These are phyloP conservation scores for Penicillium vulpinum DNA, from an alignment of 2,329 filamentous ascomycete species.

Conservation along the genomic window DNA sequence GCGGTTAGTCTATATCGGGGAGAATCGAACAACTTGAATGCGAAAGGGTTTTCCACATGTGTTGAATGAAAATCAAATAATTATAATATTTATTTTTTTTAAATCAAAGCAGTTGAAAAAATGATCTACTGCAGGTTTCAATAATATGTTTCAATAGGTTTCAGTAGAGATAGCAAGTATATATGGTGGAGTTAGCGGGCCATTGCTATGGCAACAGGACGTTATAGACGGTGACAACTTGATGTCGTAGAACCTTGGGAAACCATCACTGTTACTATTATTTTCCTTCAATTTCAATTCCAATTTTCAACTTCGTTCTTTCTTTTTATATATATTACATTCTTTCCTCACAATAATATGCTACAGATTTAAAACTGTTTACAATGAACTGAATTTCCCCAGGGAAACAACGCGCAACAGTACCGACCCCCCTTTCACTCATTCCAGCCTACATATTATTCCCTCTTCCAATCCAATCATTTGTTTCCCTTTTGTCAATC, in stretches of 20 bases:
- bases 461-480: conserved; percentile 2
- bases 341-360: conserved; percentile 6
- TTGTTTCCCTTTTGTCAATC: conserved; percentile 11
- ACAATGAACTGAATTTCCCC: conserved; percentile 10
- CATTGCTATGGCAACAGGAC: background rate
- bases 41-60: no score
- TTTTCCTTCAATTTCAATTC: background rate
- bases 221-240: background rate
- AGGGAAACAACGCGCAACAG: conserved; percentile 22
- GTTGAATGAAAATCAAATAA: background rate
- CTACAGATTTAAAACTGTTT: background rate
- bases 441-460: conserved; percentile 9
- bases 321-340: conserved; percentile 6
- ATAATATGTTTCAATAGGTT: background rate
- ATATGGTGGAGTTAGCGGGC: background rate
- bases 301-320: conserved; percentile 1
- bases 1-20: background rate
- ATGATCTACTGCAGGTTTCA: background rate
- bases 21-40: background rate
- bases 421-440: conserved; percentile 17
- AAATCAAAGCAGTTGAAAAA: no score
- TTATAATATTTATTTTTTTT: background rate
- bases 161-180: background rate
- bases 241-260: background rate
- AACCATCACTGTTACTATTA: background rate